These are phyloP conservation scores for Groenewaldozyma sp. DNA, from an alignment of 1,139 yeast genomes.

Conservation along the genomic window DNA sequence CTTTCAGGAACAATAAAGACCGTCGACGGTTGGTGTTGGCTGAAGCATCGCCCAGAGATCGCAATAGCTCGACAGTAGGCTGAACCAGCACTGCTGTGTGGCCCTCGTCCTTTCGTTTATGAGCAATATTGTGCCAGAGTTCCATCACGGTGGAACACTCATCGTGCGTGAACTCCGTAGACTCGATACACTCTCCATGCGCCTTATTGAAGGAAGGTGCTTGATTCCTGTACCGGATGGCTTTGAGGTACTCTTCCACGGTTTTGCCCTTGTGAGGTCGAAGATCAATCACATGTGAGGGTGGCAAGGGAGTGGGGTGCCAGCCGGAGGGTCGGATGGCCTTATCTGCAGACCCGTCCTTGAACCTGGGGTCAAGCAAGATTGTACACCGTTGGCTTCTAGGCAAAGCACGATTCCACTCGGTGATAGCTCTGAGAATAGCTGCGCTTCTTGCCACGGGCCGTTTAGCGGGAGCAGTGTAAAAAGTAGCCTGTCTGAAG, in stretches of 20 bases:
- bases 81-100: conserved; percentile 33
- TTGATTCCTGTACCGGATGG: conserved; percentile 36
- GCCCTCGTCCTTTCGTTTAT: conserved; percentile 32
- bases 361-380: conserved; percentile 35
- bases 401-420: conserved; percentile 30
- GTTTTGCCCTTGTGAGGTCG: conserved; percentile 31
- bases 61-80: conserved; percentile 31
- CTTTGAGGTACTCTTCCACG: conserved; percentile 32
- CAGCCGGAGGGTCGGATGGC: conserved; percentile 37
- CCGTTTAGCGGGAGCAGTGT: conserved; percentile 32
- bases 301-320: conserved; percentile 32
- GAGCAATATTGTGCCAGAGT: conserved; percentile 36
- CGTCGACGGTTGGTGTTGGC: conserved; percentile 27
- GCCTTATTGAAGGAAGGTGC: conserved; percentile 31
- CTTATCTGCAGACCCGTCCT: conserved; percentile 30
- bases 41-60: conserved; percentile 27
- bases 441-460: conserved; percentile 39
- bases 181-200: conserved; percentile 31
- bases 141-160: conserved; percentile 29
- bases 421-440: conserved; percentile 32
- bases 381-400: conserved; percentile 29
- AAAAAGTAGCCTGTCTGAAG: conserved; percentile 36
- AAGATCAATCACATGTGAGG: conserved; percentile 36
- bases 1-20: conserved; percentile 33
- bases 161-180: conserved; percentile 25